Evolutionary conservation across 2,329 filamentous ascomycete genomes (phyloP).

Genomic region (Fusarium dlaminii): DNA sequence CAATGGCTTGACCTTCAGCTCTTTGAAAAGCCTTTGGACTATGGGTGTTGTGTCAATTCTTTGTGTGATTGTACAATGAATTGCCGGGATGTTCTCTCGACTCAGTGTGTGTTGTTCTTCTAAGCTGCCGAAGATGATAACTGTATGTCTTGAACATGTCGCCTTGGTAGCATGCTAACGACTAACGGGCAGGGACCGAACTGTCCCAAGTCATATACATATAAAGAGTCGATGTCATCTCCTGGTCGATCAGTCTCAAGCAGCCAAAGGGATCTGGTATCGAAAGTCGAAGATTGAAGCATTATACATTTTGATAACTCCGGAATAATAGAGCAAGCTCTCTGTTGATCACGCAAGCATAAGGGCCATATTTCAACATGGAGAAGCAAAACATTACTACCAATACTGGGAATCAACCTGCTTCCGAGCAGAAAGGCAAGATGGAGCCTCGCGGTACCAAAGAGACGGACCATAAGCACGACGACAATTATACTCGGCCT

Average conservation of each 20-base stretch:
- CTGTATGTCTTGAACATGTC: background rate
- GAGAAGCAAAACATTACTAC: background rate
- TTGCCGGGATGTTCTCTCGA: background rate
- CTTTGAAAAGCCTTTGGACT: background rate
- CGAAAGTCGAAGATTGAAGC: background rate
- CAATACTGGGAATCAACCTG: background rate
- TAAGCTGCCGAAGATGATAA: background rate
- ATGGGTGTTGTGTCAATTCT: background rate
- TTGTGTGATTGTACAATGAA: background rate
- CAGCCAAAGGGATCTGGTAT: background rate
- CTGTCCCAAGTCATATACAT: background rate
- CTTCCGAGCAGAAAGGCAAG: background rate
- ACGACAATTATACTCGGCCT: conserved; percentile 21
- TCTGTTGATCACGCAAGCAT: background rate
- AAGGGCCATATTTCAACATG: background rate
- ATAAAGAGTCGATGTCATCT: background rate
- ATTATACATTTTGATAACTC: background rate
- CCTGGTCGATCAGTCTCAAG: background rate
- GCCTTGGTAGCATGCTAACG: background rate
- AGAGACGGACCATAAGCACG: background rate
- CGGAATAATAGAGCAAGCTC: background rate
- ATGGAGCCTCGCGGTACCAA: background rate
- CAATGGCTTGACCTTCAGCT: conserved; percentile 13
- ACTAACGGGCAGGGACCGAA: background rate
- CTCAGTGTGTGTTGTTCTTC: background rate